Evolutionary conservation across 768 basidiomycete genomes (phyloP), one percentile per base, ranked within the genome.

Genomic region (Tylopilus cervinicoccineus): DNA sequence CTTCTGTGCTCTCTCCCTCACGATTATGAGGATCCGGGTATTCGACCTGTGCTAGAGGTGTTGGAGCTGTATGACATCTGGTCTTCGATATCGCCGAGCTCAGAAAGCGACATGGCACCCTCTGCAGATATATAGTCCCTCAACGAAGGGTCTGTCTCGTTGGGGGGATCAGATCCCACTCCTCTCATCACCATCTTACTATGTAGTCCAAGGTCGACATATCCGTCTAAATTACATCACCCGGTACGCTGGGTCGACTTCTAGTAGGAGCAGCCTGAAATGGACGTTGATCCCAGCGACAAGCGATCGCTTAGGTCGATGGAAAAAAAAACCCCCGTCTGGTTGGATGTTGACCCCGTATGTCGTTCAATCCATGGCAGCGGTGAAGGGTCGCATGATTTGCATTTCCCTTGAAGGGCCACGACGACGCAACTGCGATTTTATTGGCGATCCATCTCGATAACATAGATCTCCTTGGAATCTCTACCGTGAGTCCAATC

Each of bases 401-500:
- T 22, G 45, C 36, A 28, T 36, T 6, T 38, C 13, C 37, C 12
- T 45, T 38, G n/a, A 43, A 90, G 88, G 91, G 92, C 13, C 92
- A 94, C 58, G 92, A 95, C 58, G 92, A 94, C 70, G 93, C 88
- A 5, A 83, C 81, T 11, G 90, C 89, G 4, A 83, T 94, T 43
- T 70, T 94, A 61, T 69, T 93, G 9, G 89, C 88, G 5, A 61
- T 86, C 5, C 80, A 89, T 54, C 75, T 76, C 12, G 74, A 77
- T 2, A 75, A 83, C 50, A 76, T 93, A 47, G 66, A 76, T 31
- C 78, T 95, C 17, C 67, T 92, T 6, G 93, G 92, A 1, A 70
- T 94, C n/a, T 93, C 91, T 0, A 89, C 89, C 22, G 91, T 89
- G 66, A 57, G 72, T 50, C 22, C 36, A 14, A 20, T 23, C 28